Evolutionary conservation across 768 basidiomycete species (phyloP).

Genomic region (Suillus weaverae): DNA sequence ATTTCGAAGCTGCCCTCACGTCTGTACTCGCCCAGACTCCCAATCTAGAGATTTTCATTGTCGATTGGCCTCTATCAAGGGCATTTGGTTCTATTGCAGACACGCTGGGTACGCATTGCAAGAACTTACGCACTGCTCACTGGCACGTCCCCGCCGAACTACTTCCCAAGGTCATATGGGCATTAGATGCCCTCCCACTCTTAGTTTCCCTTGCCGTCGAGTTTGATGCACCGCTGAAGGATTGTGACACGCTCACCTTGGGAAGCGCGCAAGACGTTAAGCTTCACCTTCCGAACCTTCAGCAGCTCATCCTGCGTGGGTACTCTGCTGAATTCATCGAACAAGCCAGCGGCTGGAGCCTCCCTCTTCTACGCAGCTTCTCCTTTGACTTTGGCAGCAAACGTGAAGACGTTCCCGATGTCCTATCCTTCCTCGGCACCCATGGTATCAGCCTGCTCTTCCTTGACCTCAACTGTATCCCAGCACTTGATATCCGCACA

Average conservation of each 20-base stretch:
- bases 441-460: slow-evolving; percentile 61
- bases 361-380: slow-evolving; percentile 60
- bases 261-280: slow-evolving; percentile 62
- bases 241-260: slow-evolving; percentile 49
- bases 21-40: slow-evolving; percentile 65
- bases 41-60: slow-evolving; percentile 71
- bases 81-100: slow-evolving; percentile 67
- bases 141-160: slow-evolving; percentile 57
- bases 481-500: slow-evolving; percentile 52
- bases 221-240: slow-evolving; percentile 34
- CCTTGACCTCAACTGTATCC: slow-evolving; percentile 66
- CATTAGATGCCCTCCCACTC: slow-evolving; percentile 58
- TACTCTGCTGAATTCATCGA: slow-evolving; percentile 66
- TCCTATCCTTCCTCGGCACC: slow-evolving; percentile 53
- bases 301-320: slow-evolving; percentile 64
- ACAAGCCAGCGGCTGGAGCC: slow-evolving; percentile 63
- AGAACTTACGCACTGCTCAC: slow-evolving; percentile 58
- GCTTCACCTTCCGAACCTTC: slow-evolving; percentile 53
- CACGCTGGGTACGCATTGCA: slow-evolving; percentile 53
- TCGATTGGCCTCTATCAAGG: slow-evolving; percentile 61
- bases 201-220: slow-evolving; percentile 59
- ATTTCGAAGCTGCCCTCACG: slow-evolving; percentile 54
- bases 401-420: slow-evolving; percentile 53
- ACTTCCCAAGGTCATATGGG: slow-evolving; percentile 70
- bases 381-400: slow-evolving; percentile 49